Percentiles rank a stretch among this genome's conserved stretches.
Conservation (phyloP, 495 filamentous ascomycete genomes). For the Stereocaulon alpinum region DNA sequence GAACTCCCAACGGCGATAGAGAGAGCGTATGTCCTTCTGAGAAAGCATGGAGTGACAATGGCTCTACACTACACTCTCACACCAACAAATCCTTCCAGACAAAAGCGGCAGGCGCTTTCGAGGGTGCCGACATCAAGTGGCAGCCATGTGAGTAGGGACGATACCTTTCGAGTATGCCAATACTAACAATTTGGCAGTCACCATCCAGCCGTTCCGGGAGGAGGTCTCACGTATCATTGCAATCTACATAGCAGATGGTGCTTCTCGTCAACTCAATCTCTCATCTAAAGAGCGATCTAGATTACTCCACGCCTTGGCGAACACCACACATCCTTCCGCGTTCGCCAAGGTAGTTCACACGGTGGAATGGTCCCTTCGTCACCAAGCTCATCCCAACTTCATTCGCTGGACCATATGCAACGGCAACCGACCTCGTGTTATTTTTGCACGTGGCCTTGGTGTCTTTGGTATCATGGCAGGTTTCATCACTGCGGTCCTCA, state of each 20-base stretch:
- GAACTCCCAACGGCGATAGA: conserved; percentile 28
- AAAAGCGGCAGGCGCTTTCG: conserved; percentile 35
- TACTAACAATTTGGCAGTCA: conserved; percentile 41
- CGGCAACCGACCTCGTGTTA: conserved; percentile 58
- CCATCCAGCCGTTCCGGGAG: conserved; percentile 63
- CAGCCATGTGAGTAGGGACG: conserved; percentile 40
- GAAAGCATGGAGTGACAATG: conserved; percentile 18
- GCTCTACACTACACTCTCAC: conserved; percentile 17
- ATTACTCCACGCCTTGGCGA: conserved; percentile 52
- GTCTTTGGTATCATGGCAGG: conserved; percentile 40
- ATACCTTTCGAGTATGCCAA: not conserved
- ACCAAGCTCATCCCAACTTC: conserved; percentile 70
- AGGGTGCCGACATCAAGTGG: conserved; percentile 40
- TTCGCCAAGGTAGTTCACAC: conserved; percentile 41
- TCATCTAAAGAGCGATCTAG: conserved; percentile 52
- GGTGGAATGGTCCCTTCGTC: conserved; percentile 55
- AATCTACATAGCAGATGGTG: conserved; percentile 53
- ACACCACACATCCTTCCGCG: conserved; percentile 66
- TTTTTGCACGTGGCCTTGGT: conserved; percentile 57
- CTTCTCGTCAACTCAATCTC: conserved; percentile 62
- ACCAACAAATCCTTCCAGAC: conserved; percentile 21
- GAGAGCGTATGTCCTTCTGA: conserved; percentile 18
- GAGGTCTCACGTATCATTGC: conserved; percentile 60
- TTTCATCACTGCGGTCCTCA: conserved; percentile 40
- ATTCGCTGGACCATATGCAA: conserved; percentile 73